Evolutionary conservation across 441 rosid genomes (phyloP).

Genomic region (Aquilaria agallochum): DNA sequence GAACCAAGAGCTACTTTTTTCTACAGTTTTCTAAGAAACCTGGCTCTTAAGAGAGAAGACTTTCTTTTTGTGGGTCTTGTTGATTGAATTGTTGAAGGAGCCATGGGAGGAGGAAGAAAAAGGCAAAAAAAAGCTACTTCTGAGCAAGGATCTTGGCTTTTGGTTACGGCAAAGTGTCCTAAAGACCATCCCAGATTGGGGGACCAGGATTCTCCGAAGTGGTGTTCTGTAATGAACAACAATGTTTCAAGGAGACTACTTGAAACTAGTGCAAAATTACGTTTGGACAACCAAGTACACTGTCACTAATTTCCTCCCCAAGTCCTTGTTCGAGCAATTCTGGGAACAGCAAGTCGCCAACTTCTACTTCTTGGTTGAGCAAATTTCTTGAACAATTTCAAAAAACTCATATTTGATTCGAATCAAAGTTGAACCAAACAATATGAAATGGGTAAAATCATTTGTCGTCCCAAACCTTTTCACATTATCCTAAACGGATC

Average conservation of each 20-base stretch:
- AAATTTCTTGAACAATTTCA: no score
- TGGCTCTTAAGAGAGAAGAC: not conserved
- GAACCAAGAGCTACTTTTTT: not conserved
- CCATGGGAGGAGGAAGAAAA: constrained; percentile 39
- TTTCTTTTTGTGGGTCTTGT: not conserved
- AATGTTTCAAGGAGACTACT: constrained; percentile 36
- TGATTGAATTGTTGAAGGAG: not conserved
- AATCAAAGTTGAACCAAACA: no score
- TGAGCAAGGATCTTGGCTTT: constrained; percentile 51
- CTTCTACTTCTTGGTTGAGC: constrained; percentile 48
- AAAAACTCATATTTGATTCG: no score
- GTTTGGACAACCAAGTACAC: constrained; percentile 66
- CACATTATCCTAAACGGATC: no score
- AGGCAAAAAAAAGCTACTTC: constrained; percentile 34
- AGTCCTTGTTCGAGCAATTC: constrained; percentile 74
- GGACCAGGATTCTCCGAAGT: constrained; percentile 63
- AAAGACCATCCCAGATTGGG: constrained; percentile 56
- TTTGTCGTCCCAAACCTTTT: no score
- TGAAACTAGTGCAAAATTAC: constrained; percentile 45
- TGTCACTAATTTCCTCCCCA: constrained; percentile 52
- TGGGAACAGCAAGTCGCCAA: constrained; percentile 52
- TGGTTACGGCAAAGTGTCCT: constrained; percentile 27
- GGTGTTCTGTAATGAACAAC: constrained; percentile 56
- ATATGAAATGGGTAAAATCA: no score
- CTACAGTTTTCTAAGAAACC: not conserved